Evolutionary conservation across 768 basidiomycete species (phyloP).

Genomic region (Tylopilus sp.): DNA sequence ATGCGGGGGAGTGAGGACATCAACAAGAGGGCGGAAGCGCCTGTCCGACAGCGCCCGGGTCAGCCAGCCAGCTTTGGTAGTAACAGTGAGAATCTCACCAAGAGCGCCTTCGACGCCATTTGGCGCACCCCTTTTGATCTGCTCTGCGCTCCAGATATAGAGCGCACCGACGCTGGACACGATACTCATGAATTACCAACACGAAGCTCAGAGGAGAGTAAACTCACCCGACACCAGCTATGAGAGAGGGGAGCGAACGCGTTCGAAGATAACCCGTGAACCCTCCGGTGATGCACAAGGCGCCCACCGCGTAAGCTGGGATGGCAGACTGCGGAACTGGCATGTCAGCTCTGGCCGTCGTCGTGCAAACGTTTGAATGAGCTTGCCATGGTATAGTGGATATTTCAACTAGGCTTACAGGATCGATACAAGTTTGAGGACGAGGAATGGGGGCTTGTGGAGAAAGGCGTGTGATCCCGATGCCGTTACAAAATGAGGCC

Average conservation of each 20-base stretch:
- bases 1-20: conserved; percentile 72
- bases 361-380: conserved; percentile 1
- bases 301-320: conserved; percentile 76
- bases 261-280: conserved; percentile 68
- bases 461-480: conserved; percentile 14
- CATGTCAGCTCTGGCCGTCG: conserved; percentile 20
- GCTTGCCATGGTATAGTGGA: conserved; percentile 28
- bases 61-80: background rate
- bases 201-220: background rate
- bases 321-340: conserved; percentile 61
- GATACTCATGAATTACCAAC: background rate
- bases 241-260: conserved; percentile 76
- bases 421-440: background rate
- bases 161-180: conserved; percentile 64
- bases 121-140: conserved; percentile 65
- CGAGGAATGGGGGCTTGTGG: background rate
- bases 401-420: conserved; percentile 22
- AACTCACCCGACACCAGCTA: conserved; percentile 75
- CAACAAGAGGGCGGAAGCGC: conserved; percentile 72
- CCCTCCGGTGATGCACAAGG: conserved; percentile 74
- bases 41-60: conserved; percentile 33
- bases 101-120: conserved; percentile 79
- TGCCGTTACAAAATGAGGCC: background rate
- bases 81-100: conserved; percentile 46
- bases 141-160: conserved; percentile 76